A percentile compares a stretch with the other conserved stretches of the same genome.
These are phyloP conservation scores for Leccinum variabile DNA, from an alignment of 1,284 basidiomycete genomes.

Conservation along the genomic window DNA sequence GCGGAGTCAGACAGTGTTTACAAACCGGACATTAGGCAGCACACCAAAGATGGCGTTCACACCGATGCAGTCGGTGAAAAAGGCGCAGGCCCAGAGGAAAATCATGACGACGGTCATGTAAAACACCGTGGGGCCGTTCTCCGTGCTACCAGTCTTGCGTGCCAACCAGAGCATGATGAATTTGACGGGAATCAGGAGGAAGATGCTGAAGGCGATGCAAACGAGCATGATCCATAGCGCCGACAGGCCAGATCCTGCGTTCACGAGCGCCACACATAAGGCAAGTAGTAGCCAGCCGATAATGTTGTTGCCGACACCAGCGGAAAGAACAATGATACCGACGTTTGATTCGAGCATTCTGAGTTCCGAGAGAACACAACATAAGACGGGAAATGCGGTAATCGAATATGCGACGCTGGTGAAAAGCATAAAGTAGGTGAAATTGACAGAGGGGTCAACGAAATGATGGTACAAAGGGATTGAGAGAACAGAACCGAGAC, in stretches of 20 bases:
- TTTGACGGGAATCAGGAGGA: constrained; percentile 78
- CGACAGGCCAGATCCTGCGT: constrained; percentile 70
- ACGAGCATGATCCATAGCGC: constrained; percentile 82
- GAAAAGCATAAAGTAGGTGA: constrained; percentile 93
- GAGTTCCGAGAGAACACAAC: constrained; percentile 81
- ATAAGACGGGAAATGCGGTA: constrained; percentile 92
- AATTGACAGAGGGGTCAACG: constrained; percentile 64
- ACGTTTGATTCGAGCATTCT: constrained; percentile 90
- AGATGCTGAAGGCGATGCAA: constrained; percentile 78
- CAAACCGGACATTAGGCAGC: constrained; percentile 34
- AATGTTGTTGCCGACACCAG: constrained; percentile 90
- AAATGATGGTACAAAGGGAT: constrained; percentile 82
- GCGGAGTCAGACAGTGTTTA: constrained; percentile 32
- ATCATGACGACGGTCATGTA: constrained; percentile 81
- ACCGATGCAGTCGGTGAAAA: constrained; percentile 93
- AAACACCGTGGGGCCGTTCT: constrained; percentile 74
- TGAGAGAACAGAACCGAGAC: constrained; percentile 54
- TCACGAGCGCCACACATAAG: constrained; percentile 89
- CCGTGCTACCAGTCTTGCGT: constrained; percentile 74
- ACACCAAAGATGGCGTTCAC: constrained; percentile 87
- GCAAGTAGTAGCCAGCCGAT: constrained; percentile 78
- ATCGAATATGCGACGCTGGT: constrained; percentile 90
- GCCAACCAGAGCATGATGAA: constrained; percentile 69
- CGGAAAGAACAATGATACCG: constrained; percentile 89
- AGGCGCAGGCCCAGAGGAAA: constrained; percentile 80